Base-by-base conservation (phyloP, 768 basidiomycete species). In the Kondoa subrosea region DNA sequence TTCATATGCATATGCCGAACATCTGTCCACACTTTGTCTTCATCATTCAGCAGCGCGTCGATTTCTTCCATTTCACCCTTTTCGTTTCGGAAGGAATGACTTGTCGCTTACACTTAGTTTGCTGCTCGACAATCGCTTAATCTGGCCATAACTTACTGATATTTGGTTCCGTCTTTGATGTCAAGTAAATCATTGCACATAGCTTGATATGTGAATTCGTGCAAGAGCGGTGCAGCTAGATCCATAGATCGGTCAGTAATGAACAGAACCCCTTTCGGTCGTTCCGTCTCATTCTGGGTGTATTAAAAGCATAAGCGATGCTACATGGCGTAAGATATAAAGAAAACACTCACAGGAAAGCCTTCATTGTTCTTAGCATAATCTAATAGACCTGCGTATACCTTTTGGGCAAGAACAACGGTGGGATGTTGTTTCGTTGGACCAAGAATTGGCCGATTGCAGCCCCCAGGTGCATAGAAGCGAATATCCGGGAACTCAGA, bases 141-240 rank as follows among this genome's bases (percentile, higher is more conserved):
- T 34, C 16, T n/a, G 26, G 21, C 31, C 34, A 3, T 3, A 21
- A 81, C 89, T 67, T 72, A 93, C 91, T 83, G 85, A 77, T 96
- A 97, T 77, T 83, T 86, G 8, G 81, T 81, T 29, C 92, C 93
- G 69, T 89, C 85, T 57, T 71, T 59, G 64, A 99, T 88, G 21
- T 86, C 86, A 3, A 99, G 81, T 25, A 99, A 78, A 77, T 99
- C 95, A 73, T 91, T 91, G 62, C 87, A 87, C 95, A 99, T 99
- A 0, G 95, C 93, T 77, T 97, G 95, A 77, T 97, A 99, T 26
- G 93, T 97, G 75, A 99, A 99, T 75, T 97, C 95, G 76, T 99
- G 95, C 34, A 95, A 76, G 69, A 96, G 83, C 1, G 95, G 95
- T 1, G 90, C 87, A 29, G 87, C 75, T 73, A 85, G 85, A 77